Conservation (phyloP, 2,329 filamentous ascomycete species). For the Pseudogymnoascus destructans region DNA sequence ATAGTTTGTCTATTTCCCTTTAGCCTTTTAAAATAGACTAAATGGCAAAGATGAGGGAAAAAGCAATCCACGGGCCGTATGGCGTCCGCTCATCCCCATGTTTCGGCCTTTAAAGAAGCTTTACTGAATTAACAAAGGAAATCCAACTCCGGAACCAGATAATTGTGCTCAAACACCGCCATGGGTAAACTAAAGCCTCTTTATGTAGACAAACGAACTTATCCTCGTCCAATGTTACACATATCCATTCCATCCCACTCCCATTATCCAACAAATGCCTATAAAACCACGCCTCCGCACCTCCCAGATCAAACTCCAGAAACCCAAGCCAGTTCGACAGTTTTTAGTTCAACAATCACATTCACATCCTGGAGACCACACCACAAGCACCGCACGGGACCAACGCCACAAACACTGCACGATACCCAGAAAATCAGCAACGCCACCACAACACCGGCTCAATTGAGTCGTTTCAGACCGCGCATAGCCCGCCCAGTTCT, state of each 20-base stretch:
- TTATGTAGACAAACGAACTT: neutral
- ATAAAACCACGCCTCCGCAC: neutral
- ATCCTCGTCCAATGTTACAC: neutral
- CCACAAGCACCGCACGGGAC: neutral
- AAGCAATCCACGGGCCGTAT: neutral
- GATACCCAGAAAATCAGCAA: neutral
- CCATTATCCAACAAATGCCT: neutral
- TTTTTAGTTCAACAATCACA: neutral
- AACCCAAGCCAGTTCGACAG: neutral
- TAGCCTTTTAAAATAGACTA: neutral
- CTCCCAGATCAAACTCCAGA: neutral
- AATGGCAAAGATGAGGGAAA: neutral
- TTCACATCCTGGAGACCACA: neutral
- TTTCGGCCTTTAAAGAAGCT: neutral
- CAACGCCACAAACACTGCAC: neutral
- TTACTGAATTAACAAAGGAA: neutral
- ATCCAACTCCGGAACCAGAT: neutral
- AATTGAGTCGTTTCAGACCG: neutral
- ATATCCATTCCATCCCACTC: neutral
- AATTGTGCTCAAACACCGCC: neutral
- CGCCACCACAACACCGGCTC: neutral
- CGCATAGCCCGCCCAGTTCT: neutral
- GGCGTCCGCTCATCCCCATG: neutral
- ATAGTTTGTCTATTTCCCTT: slow-evolving; percentile 1
- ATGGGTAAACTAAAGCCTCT: neutral